These are phyloP conservation scores for Salix exigua DNA, from an alignment of 345 rosid genomes.

Conservation along the genomic window DNA sequence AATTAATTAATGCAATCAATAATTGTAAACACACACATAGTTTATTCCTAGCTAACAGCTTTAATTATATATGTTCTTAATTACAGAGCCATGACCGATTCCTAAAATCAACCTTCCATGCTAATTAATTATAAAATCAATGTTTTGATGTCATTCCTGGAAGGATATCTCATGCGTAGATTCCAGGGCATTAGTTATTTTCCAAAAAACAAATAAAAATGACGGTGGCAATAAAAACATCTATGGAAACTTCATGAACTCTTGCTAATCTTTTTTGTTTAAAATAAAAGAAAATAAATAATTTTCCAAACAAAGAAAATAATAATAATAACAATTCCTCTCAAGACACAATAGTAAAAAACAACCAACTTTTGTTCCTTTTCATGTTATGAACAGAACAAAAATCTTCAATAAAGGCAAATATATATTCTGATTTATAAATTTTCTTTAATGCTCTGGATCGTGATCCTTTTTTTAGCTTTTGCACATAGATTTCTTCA, in stretches of 20 bases:
- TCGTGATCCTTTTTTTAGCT: constrained; percentile 1
- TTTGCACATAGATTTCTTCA: constrained; percentile 4
- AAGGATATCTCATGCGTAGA: constrained; percentile 3
- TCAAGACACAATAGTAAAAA: not conserved
- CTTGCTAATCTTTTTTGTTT: not conserved
- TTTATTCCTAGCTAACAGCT: not conserved
- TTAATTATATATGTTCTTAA: not conserved
- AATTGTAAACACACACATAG: not conserved
- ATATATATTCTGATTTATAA: not conserved
- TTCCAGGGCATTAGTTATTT: not conserved
- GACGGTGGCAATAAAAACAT: not conserved
- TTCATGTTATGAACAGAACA: not conserved
- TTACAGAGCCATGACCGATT: not conserved
- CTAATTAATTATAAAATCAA: no score
- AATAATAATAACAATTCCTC: not conserved
- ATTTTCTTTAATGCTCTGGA: constrained; percentile 1
- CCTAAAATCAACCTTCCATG: not conserved
- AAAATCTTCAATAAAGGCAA: not conserved
- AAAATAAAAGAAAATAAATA: not conserved
- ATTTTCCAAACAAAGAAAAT: not conserved
- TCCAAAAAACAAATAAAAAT: not conserved
- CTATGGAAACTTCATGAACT: not conserved
- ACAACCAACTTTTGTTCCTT: not conserved
- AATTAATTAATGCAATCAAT: not conserved
- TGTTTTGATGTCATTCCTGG: not conserved